These are phyloP conservation scores for Cyberlindnera galapagoensis DNA, from an alignment of 805 yeast species.

Conservation along the genomic window DNA sequence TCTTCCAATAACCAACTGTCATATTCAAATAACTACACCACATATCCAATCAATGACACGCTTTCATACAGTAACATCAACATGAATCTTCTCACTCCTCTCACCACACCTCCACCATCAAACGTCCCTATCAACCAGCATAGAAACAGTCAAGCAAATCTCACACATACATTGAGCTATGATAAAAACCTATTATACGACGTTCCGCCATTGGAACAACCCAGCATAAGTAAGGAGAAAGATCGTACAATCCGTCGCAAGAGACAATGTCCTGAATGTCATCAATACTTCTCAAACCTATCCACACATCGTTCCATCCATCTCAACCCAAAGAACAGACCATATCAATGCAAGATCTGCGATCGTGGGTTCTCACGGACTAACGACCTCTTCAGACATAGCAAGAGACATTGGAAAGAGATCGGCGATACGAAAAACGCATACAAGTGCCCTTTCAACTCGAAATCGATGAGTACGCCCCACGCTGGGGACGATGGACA, in stretches of 20 bases:
- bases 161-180: too few species aligned
- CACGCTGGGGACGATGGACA: slow-evolving; percentile 2
- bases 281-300: slow-evolving; percentile 63
- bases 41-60: too few species aligned
- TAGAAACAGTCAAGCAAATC: neutral
- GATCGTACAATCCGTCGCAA: slow-evolving; percentile 55
- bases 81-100: slow-evolving; percentile 3
- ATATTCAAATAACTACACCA: too few species aligned
- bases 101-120: slow-evolving; percentile 3
- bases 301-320: slow-evolving; percentile 83
- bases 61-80: slow-evolving; percentile 2
- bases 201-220: neutral
- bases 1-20: neutral
- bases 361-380: slow-evolving; percentile 82
- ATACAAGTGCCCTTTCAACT: slow-evolving; percentile 73
- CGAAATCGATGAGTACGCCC: slow-evolving; percentile 7
- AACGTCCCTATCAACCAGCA: neutral
- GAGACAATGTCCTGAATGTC: slow-evolving; percentile 68
- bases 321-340: slow-evolving; percentile 62
- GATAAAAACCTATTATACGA: too few species aligned
- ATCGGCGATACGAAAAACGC: slow-evolving; percentile 59
- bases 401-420: slow-evolving; percentile 80
- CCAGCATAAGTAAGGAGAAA: too few species aligned
- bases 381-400: slow-evolving; percentile 80
- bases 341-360: slow-evolving; percentile 74